Conservation (phyloP, 345 rosid species). For the Salix brachista region DNA sequence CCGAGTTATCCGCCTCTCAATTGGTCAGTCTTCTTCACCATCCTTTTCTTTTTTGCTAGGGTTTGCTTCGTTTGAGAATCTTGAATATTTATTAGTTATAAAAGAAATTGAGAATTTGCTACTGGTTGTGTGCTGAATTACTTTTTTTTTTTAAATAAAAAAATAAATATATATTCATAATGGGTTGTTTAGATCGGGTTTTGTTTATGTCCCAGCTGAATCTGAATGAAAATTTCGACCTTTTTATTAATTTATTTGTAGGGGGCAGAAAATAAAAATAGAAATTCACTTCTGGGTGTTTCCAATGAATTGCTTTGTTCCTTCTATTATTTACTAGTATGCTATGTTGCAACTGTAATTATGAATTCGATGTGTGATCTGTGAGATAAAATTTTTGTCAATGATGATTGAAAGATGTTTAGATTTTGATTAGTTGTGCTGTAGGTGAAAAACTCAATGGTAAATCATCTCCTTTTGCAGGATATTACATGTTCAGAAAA, state of each 20-base stretch:
- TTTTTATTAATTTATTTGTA: neutral
- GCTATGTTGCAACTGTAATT: neutral
- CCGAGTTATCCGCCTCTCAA: conserved; percentile 35
- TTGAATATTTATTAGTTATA: neutral
- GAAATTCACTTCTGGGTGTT: neutral
- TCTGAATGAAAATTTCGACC: neutral
- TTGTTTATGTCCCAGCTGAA: neutral
- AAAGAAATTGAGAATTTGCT: neutral
- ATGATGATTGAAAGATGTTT: neutral
- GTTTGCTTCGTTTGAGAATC: neutral
- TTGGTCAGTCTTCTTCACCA: conserved; percentile 32
- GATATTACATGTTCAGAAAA: conserved; percentile 31
- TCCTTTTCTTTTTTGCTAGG: neutral
- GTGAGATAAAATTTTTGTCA: neutral
- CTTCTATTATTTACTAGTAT: neutral
- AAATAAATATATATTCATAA: neutral
- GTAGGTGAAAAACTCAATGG: neutral
- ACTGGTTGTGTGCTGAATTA: neutral
- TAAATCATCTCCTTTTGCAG: conserved; percentile 25
- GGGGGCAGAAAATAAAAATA: neutral
- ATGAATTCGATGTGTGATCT: neutral
- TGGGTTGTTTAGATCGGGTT: neutral
- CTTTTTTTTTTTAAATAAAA: no score
- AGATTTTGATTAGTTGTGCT: neutral
- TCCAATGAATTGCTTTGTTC: neutral